These are phyloP conservation scores for Thinopyrum elongatum DNA, from an alignment of 176 grass and related monocot genomes.

Conservation along the genomic window DNA sequence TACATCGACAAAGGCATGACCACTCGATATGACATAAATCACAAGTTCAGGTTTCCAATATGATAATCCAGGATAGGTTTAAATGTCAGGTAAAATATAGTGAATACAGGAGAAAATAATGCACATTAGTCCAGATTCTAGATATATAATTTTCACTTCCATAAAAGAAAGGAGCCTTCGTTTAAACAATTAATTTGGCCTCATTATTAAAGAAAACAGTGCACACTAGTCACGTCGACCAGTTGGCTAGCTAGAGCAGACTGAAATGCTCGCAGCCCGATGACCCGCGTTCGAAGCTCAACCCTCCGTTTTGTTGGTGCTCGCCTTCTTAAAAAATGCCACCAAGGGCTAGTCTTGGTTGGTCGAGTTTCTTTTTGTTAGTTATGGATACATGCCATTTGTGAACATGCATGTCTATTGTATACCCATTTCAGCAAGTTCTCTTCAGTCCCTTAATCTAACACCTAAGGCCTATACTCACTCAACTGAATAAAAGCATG, in stretches of 20 bases:
- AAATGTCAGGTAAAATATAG: constrained; percentile 1
- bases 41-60: background rate
- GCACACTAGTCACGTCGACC: background rate
- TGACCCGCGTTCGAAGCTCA: background rate
- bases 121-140: background rate
- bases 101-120: background rate
- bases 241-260: background rate
- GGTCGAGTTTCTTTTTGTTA: background rate
- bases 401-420: background rate
- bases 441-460: constrained; percentile 3
- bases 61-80: background rate
- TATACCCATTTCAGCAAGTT: constrained; percentile 17
- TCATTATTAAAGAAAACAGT: background rate
- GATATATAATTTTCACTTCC: background rate
- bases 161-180: background rate
- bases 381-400: constrained; percentile 1
- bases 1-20: background rate
- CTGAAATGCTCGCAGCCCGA: background rate
- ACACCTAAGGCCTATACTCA: background rate
- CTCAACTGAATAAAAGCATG: background rate
- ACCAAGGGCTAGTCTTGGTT: background rate
- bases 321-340: background rate
- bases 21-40: background rate
- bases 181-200: background rate
- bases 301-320: background rate